Evolutionary conservation across 1,284 basidiomycete species (phyloP).

Genomic region (Vanrija humicola): DNA sequence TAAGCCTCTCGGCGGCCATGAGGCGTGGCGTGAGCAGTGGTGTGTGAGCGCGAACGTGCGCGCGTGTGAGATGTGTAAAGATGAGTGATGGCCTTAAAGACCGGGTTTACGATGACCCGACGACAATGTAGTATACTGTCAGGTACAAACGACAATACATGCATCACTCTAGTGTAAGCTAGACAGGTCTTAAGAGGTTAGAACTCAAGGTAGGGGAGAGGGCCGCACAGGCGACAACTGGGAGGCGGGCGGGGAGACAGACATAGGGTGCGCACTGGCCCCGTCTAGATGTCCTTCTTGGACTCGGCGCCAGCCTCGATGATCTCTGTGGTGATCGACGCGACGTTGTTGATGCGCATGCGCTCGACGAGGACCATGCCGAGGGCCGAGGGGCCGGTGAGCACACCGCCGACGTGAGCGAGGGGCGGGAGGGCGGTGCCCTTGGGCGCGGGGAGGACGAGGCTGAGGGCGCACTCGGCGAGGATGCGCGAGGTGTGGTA

Average conservation of each 20-base stretch:
- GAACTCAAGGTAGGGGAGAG: too few relatives aligned
- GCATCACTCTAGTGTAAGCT: neutral
- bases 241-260: too few relatives aligned
- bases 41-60: too few relatives aligned
- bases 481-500: slow-evolving; percentile 67
- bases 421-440: slow-evolving; percentile 56
- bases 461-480: slow-evolving; percentile 66
- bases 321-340: slow-evolving; percentile 22
- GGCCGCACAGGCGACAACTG: too few relatives aligned
- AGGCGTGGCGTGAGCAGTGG: too few relatives aligned
- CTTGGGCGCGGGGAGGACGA: slow-evolving; percentile 55
- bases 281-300: neutral
- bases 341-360: slow-evolving; percentile 47
- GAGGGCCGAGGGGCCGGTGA: slow-evolving; percentile 72
- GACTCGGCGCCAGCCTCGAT: slow-evolving; percentile 3
- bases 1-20: slow-evolving; percentile 1
- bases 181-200: too few relatives aligned
- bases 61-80: too few relatives aligned
- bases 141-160: neutral
- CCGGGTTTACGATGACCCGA: neutral
- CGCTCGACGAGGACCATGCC: slow-evolving; percentile 67
- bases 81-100: too few relatives aligned
- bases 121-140: too few relatives aligned
- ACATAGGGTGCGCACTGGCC: neutral
- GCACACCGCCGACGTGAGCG: slow-evolving; percentile 63